A percentile compares a stretch with the other conserved stretches of the same genome.
phyloP scores from a whole-genome alignment of 2,329 filamentous ascomycete species.

The Arthrobotrys musiformis region DNA sequence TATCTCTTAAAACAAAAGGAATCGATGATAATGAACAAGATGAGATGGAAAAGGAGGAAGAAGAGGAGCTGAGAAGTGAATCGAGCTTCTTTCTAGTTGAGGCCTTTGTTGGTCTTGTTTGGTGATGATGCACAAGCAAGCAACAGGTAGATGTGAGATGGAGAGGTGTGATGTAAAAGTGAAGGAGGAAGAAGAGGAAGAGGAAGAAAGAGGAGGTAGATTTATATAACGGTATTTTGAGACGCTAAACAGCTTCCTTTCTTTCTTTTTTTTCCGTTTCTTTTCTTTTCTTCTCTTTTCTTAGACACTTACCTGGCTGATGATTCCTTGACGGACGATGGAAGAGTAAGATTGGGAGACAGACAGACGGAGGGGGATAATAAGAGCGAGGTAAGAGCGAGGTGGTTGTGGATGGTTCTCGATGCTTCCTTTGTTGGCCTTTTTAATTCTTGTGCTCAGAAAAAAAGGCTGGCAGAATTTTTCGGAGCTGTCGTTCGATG shows the following conservation, averaged over 20 bases:
- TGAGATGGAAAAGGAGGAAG: conserved; percentile 4
- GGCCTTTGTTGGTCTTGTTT: not conserved
- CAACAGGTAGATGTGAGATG: not conserved
- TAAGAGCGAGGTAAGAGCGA: not conserved
- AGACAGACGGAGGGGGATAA: not conserved
- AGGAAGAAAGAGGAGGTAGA: conserved; percentile 5
- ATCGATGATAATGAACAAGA: conserved; percentile 2
- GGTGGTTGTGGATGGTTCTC: conserved; percentile 40
- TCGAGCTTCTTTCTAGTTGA: conserved; percentile 38
- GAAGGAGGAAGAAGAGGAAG: conserved; percentile 9
- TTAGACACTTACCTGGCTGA: not conserved
- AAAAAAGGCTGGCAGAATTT: conserved; percentile 52
- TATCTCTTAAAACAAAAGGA: conserved; percentile 38
- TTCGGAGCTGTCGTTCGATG: conserved; percentile 40
- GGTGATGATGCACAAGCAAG: not conserved
- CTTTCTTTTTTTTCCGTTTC: not conserved
- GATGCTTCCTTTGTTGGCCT: conserved; percentile 31
- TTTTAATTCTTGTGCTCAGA: too few species aligned
- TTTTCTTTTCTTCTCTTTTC: not conserved
- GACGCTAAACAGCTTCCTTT: conserved; percentile 14
- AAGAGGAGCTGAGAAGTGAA: conserved; percentile 56
- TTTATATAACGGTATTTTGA: conserved; percentile 16
- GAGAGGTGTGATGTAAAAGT: conserved; percentile 29
- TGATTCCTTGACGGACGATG: not conserved
- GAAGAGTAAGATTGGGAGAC: not conserved